Evolutionary conservation across 1,284 basidiomycete species (phyloP).

Genomic region (Apiotrichum akiyoshidainum): DNA sequence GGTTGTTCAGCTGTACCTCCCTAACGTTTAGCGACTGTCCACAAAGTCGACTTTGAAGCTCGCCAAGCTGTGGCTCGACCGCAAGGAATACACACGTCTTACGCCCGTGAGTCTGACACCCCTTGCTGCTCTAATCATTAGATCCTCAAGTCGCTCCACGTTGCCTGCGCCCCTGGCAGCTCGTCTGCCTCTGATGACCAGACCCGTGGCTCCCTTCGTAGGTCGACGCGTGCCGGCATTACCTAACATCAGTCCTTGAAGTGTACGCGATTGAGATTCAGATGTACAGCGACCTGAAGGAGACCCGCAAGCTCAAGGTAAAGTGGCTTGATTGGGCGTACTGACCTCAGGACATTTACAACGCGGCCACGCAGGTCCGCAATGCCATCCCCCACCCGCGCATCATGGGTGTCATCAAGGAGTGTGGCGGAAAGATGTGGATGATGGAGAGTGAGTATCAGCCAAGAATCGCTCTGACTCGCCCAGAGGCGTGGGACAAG

Average conservation of each 20-base stretch:
- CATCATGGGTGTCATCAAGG: conserved; percentile 98
- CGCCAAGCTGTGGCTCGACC: conserved; percentile 94
- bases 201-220: conserved; percentile 49
- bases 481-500: conserved; percentile 83
- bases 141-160: conserved; percentile 54
- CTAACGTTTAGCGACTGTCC: conserved; percentile 67
- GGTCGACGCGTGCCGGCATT: conserved; percentile 11
- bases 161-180: conserved; percentile 48
- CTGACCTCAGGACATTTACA: conserved; percentile 79
- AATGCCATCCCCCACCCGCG: conserved; percentile 97
- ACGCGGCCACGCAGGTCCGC: conserved; percentile 84
- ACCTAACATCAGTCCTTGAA: conserved; percentile 65
- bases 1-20: conserved; percentile 23
- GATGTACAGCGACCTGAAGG: conserved; percentile 96
- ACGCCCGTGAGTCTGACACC: conserved; percentile 60
- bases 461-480: conserved; percentile 2
- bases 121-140: conserved; percentile 11
- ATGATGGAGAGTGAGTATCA: conserved; percentile 87
- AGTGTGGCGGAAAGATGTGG: conserved; percentile 99
- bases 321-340: neutral
- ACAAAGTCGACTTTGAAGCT: conserved; percentile 96
- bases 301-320: conserved; percentile 92
- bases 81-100: conserved; percentile 83
- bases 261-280: conserved; percentile 98
- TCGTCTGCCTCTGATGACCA: conserved; percentile 51